Base-by-base conservation (phyloP, 2,329 filamentous ascomycete species). In the Apiospora pterosperma region DNA sequence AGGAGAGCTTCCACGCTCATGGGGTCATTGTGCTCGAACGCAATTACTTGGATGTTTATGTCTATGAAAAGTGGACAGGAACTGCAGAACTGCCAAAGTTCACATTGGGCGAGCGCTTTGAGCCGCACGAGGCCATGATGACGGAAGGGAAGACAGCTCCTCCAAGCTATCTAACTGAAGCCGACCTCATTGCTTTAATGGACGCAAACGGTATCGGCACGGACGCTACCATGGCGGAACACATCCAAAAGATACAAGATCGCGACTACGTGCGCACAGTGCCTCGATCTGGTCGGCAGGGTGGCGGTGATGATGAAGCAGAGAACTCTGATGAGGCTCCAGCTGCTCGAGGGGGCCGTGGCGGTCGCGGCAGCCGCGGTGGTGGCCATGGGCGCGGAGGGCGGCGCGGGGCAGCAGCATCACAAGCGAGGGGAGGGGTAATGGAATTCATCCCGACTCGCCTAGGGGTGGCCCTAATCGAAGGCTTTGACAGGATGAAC, bases 171-270 rank as follows among this genome's bases (percentile, higher is more conserved):
- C 84, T 99, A 36, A 98, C 96, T 0, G 96, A 99, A 75, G 94
- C 96, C 0, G 96, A 99, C 75, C 83, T 99, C 31, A 97, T 99
- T 74, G 91, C 91, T 3, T 85, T 99, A 12, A 99, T 99, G 96
- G 96, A 99, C 79, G 94, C 93, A 55, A 99, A 99, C 75, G 96
- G 96, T 2, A 99, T 99, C 68, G 96, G 96, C 14, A 99, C 96
- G 11, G 96, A 99, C 79, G 96, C 96, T 7, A 99, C 96, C 1
- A 99, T 99, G 96, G 96, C 96, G 0, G 96, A 99, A 72, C 96
- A 99, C 75, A 99, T 99, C 72, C 89, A 92, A 65, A 99, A 95
- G 78, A 97, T 99, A 71, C 93, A 98, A 77, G 88, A 94, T 65
- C 85, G 96, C 66, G 85, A 94, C 70, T 99, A 99, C 73, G 95